Conservation (phyloP, 805 yeast genomes). For the Pichia rugopelliculosa region DNA sequence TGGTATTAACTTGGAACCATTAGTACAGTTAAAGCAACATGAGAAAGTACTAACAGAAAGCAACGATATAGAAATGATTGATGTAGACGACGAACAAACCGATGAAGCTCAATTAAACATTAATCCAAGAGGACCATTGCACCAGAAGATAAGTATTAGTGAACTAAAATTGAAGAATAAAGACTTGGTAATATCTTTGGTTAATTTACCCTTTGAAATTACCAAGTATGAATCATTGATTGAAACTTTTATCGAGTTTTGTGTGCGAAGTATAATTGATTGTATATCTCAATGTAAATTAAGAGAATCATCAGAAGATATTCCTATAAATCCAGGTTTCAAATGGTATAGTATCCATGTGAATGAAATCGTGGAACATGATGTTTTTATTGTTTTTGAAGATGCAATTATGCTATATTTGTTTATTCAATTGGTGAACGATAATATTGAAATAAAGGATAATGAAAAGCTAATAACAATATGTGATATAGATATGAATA, state of each 20-base stretch:
- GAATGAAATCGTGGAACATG: conserved; percentile 8
- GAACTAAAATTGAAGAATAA: conserved; percentile 8
- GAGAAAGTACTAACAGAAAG: background rate
- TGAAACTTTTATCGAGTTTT: conserved; percentile 17
- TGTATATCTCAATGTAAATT: background rate
- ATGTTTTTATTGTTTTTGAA: conserved; percentile 22
- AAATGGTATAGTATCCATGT: conserved; percentile 8
- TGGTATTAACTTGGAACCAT: background rate
- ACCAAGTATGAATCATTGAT: conserved; percentile 12
- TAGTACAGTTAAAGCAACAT: background rate
- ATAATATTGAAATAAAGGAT: background rate
- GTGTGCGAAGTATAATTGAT: background rate
- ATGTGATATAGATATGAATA: background rate
- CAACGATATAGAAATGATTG: background rate
- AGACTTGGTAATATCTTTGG: conserved; percentile 14
- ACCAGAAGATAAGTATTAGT: background rate
- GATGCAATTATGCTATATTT: conserved; percentile 23
- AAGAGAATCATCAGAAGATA: background rate
- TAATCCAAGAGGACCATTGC: background rate
- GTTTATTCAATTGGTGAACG: conserved; percentile 13
- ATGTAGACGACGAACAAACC: background rate
- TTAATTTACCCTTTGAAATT: conserved; percentile 16
- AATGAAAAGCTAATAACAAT: background rate
- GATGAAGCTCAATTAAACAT: background rate
- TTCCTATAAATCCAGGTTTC: background rate